Conservation (phyloP, 495 filamentous ascomycete species). For the Penicillium canariense region DNA sequence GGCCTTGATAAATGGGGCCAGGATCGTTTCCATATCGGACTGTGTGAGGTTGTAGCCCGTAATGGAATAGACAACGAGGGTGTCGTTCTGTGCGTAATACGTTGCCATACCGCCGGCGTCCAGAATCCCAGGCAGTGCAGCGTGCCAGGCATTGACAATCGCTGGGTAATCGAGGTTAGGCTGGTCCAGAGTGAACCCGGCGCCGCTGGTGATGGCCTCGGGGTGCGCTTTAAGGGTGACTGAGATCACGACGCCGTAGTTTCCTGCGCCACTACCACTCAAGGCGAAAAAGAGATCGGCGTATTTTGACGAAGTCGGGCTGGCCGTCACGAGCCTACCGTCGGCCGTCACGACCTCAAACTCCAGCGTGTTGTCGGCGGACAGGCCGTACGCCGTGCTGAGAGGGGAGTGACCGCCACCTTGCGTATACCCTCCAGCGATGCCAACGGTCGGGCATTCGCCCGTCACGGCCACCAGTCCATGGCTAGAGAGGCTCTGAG, state of each 20-base stretch:
- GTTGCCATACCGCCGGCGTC: too few species aligned
- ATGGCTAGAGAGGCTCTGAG: slow-evolving; percentile 31
- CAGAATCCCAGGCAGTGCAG: too few species aligned
- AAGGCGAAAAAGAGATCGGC: slow-evolving; percentile 64
- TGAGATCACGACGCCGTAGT: slow-evolving; percentile 57
- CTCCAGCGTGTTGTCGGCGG: slow-evolving; percentile 59
- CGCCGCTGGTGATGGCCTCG: slow-evolving; percentile 31
- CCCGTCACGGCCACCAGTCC: slow-evolving; percentile 12
- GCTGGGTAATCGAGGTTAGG: too few species aligned
- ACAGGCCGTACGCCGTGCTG: slow-evolving; percentile 50
- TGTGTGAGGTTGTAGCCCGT: slow-evolving; percentile 35
- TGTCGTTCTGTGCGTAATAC: too few species aligned
- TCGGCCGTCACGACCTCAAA: slow-evolving; percentile 60
- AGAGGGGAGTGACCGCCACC: slow-evolving; percentile 60
- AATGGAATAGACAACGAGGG: too few species aligned
- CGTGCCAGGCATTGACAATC: too few species aligned
- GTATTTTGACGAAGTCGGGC: too few species aligned
- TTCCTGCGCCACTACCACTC: slow-evolving; percentile 60
- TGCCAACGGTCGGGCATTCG: slow-evolving; percentile 13
- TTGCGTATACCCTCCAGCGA: slow-evolving; percentile 51
- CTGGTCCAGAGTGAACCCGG: slow-evolving; percentile 29
- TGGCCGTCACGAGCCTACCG: slow-evolving; percentile 28
- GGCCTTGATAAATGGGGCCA: too few species aligned
- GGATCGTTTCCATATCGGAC: too few species aligned
- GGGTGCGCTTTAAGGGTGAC: slow-evolving; percentile 41